Evolutionary conservation across 2,329 filamentous ascomycete species (phyloP), one percentile per base, ranked within the genome.

Genomic region (Colletotrichum tropicale): DNA sequence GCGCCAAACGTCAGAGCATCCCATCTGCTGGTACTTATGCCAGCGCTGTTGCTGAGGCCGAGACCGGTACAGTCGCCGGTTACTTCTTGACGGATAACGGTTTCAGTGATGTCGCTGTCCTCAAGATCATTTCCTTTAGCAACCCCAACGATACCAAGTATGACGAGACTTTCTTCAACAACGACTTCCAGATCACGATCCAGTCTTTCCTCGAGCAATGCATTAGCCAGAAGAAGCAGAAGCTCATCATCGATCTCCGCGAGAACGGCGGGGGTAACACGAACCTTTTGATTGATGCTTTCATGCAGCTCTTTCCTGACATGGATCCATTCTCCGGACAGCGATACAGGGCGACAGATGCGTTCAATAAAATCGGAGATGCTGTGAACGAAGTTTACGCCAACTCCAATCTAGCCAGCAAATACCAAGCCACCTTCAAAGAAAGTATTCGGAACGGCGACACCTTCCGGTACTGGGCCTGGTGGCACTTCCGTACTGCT

Each of bases 311-410:
- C 62, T 65, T 65, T 7, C 62, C 62, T 5, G 62, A 65, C 8
- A 65, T 65, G 62, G 62, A 65, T 43, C 36, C 62, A 16, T 65
- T 65, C 62, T 65, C 62, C 34, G 62, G n/a, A 28, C 61, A 65
- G 36, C 32, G 62, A 43, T 65, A 78, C 77, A 9, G 76, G 71
- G n/a, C 28, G 8, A 13, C 77, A 6, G 58, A 61, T n/a, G 21
- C 28, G 28, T 61, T 61, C 26, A 61, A 2, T 16, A 61, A 34
- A 13, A 61, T 61, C 21, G 58, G 58, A 61, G 58, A 61, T 34
- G 58, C 28, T 18, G 28, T 34, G 18, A 61, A 61, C 28, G 58
- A 61, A 34, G 5, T 61, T n/a, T 34, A 34, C 28, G n/a, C 26
- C 16, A n/a, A 34, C 8, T 61, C 58, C 30, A 26, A 61, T 13